Base-by-base conservation (phyloP, 106 monocot species). In the Dendrobium nobile region DNA sequence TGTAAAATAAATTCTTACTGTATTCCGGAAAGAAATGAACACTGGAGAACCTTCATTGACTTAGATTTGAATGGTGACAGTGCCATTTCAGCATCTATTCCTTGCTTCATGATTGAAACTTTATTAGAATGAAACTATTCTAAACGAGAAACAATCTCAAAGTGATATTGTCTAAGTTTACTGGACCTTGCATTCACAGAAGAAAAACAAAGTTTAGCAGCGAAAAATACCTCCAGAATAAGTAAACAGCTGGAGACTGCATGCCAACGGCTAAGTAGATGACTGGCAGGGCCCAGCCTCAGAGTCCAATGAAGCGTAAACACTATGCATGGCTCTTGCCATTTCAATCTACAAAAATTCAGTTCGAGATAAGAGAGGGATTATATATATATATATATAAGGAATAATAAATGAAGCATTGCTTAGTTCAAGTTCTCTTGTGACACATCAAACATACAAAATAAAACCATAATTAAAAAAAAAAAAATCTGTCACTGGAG, bases 311-410 rank as follows among this genome's bases (percentile, higher is more conserved):
- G 95, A 84, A 95, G 87, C 72, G 85, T 82, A 81, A 99, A 88
- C 68, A 99, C 95, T 82, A 99, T 86, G 80, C 95, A 94, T n/a
- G 97, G 92, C 72, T 95, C 95, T 47, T 84, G 65, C 95, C 95
- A 95, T 31, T 24, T 79, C 43, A 78, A 83, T 81, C 95, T 95
- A 77, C 37, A 47, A 54, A 51, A 48, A 54, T n/a, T 79, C 9
- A 9, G 27, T 59, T 77, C 20, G 20, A 43, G 41, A 45, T 43
- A 33, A 33, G 2, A 33, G 1, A 33, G 33, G 33, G 33, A 27
- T 27, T 27, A 27, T 27, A 27, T 27, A 27, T 27, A 27, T 27
- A 27, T 27, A 27, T 27, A 24, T 9, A 82, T 28, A 41, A 4
- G 41, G 43, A 10, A 70, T 44, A 41, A 58, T 43, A 54, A 22